phyloP scores from a whole-genome alignment of 2,329 filamentous ascomycete genomes.

The Hymenoscyphus occultus region DNA sequence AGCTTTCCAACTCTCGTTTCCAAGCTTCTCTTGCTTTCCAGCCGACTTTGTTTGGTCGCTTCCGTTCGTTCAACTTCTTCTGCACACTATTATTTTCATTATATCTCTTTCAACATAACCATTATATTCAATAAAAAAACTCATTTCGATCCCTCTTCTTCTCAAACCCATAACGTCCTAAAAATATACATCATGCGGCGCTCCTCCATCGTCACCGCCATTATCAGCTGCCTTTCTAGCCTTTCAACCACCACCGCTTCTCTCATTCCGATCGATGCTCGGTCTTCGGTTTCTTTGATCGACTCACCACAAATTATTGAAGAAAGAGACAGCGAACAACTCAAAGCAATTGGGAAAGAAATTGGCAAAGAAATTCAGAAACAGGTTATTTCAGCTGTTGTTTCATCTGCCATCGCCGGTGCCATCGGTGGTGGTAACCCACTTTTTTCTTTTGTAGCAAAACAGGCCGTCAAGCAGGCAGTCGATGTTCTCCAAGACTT shows the following conservation, averaged over 20 bases:
- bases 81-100: no score
- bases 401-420: background rate
- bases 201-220: conserved; percentile 1
- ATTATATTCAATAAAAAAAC: background rate
- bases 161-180: background rate
- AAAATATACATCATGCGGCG: conserved; percentile 4
- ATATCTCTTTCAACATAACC: background rate
- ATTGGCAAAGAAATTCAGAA: background rate
- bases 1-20: background rate
- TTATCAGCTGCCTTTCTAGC: background rate
- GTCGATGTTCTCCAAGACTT: background rate
- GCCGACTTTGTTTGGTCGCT: background rate
- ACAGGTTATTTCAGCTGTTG: background rate
- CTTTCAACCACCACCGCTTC: background rate
- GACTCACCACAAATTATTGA: no score
- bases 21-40: background rate
- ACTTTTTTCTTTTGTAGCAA: background rate
- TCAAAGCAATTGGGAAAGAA: no score
- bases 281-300: background rate
- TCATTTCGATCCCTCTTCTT: background rate
- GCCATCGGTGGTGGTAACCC: background rate
- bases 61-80: background rate
- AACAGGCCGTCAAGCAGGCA: background rate
- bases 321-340: background rate
- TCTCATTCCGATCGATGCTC: background rate